A percentile compares a stretch with the other conserved stretches of the same genome.
Evolutionary conservation across 2,329 filamentous ascomycete genomes (phyloP).

Genomic region (Monilinia polystroma): DNA sequence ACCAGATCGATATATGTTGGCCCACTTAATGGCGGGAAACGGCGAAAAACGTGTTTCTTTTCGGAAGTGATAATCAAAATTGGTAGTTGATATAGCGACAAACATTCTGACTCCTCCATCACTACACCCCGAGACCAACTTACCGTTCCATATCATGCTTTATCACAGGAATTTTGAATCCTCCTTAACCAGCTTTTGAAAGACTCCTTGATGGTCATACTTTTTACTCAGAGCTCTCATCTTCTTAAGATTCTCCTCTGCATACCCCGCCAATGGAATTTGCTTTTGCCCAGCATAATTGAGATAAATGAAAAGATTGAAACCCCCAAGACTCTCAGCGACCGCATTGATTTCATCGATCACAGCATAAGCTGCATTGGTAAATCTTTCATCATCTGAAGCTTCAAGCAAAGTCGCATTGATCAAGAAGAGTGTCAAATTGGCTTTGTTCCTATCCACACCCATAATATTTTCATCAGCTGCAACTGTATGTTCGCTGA

Average conservation of each 20-base stretch:
- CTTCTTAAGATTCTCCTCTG: conserved; percentile 16
- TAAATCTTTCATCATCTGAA: conserved; percentile 14
- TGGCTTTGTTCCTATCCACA: neutral
- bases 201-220: conserved; percentile 36
- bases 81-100: too few relatives aligned
- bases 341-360: conserved; percentile 2
- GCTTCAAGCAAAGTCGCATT: neutral
- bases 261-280: conserved; percentile 24
- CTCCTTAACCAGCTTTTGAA: conserved; percentile 35
- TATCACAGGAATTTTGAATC: conserved; percentile 29
- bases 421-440: neutral
- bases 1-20: neutral
- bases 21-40: neutral
- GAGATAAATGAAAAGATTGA: conserved; percentile 19
- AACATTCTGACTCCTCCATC: neutral
- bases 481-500: neutral
- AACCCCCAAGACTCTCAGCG: neutral
- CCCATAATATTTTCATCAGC: neutral
- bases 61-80: neutral
- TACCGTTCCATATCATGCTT: neutral
- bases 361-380: conserved; percentile 6
- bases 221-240: conserved; percentile 31
- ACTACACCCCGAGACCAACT: neutral
- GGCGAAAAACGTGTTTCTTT: neutral
- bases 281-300: conserved; percentile 24